Evolutionary conservation across 768 basidiomycete species (phyloP).

Genomic region (Dentipellis sp.): DNA sequence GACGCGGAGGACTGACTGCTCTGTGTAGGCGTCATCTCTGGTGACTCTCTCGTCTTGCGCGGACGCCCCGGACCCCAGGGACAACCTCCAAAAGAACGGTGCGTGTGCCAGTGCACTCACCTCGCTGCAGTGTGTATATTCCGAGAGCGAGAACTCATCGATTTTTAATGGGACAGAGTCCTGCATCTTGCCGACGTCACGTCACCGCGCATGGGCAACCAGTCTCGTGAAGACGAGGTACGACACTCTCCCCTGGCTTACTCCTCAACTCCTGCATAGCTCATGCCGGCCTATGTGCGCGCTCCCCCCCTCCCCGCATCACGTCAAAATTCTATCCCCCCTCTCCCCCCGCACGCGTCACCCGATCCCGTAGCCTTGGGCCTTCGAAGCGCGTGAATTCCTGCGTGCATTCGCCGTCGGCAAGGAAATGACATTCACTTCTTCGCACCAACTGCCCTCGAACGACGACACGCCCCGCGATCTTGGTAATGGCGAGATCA

Average conservation of each 20-base stretch:
- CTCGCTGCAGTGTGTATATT: neutral
- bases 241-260: constrained; percentile 3
- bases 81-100: constrained; percentile 88
- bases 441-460: constrained; percentile 70
- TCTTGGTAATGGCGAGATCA: constrained; percentile 67
- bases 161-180: constrained; percentile 37
- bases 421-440: constrained; percentile 80
- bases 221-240: constrained; percentile 85
- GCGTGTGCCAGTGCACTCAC: constrained; percentile 14
- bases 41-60: constrained; percentile 82
- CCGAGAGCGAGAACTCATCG: neutral
- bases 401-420: constrained; percentile 79
- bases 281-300: no score
- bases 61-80: constrained; percentile 71
- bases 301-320: neutral
- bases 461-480: constrained; percentile 65
- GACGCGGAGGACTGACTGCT: constrained; percentile 8
- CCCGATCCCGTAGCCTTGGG: constrained; percentile 54
- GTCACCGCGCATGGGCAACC: constrained; percentile 78
- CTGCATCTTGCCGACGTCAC: constrained; percentile 83
- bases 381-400: constrained; percentile 91
- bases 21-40: constrained; percentile 74
- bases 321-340: neutral
- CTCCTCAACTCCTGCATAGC: no score
- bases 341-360: neutral